Evolutionary conservation across 257 asterid genomes (phyloP), one percentile per base, ranked within the genome.

Genomic region (Solanum commersonii): DNA sequence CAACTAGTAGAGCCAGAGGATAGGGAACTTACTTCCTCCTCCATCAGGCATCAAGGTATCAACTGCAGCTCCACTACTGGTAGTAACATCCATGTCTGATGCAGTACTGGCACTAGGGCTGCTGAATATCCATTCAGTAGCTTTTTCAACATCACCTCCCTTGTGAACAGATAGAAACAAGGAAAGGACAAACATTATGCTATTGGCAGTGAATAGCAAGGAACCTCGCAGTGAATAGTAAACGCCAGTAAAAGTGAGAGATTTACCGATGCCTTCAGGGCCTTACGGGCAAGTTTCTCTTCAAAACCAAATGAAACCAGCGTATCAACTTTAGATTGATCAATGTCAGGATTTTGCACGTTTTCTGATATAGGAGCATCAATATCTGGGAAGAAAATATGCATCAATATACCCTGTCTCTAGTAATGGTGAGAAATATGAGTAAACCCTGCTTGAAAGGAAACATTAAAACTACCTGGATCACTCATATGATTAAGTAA

Each of bases 81-180:
- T 93, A 63, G 94, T 86, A 49, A 90, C 86, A 82, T 94, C 95
- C 96, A 92, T 93, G 85, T 87, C 92, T 44, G 98, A 79, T 63
- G 91, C 78, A 59, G 87, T 91, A 87, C 93, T 67, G 83, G 95
- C 94, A 76, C 86, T 89, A 46, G 98, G 95, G 91, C 94, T 88
- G 89, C 88, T 96, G 88, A 93, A 95, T 90, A 97, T 95, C 99
- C 98, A 96, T 67, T 97, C 98, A 78, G 99, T 94, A 35, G 99
- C 99, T 90, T 90, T 96, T 92, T 95, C 99, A 86, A 96, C 93
- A 87, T 97, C 97, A 90, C 96, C 98, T 16, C 91, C 98, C 99
- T 97, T 3, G 93, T 81, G 89, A 71, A 87, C 37, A 87, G 89
- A 60, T 65, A 87, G 70, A 38, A 76, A 84, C 56, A 71, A 29